Base-by-base conservation (phyloP, 331 rosid species). In the Quercus phellos region DNA sequence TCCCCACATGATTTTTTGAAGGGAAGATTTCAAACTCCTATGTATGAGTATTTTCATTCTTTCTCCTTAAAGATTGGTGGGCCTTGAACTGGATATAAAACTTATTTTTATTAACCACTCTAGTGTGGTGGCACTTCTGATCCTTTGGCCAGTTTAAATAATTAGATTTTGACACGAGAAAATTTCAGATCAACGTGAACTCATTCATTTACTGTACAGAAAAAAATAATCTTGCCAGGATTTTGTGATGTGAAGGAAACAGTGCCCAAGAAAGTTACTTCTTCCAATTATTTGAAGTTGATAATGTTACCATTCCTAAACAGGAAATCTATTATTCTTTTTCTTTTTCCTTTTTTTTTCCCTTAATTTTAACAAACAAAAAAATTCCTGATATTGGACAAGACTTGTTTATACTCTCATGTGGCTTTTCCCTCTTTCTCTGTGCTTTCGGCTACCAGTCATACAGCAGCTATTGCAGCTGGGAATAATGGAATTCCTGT, bases 401-500 rank as follows among this genome's bases (percentile, higher is more conserved):
- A 78, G 29, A 60, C 42, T n/a, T 27, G 30, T 59, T 35, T 43
- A 12, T 22, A 74, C 55, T 78, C 61, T 73, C 9, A 29, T 29
- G 27, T 54, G 34, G 13, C 53, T 70, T 30, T 32, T 72, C 22
- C 26, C 18, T 27, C 68, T 80, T 82, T 59, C 27, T 69, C 29
- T 80, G 70, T 77, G 46, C 79, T 32, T 61, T 77, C 68, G 72
- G 63, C 72, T 79, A 74, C 79, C 88, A 95, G 99, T 84, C 99
- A 95, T 80, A 95, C 99, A 56, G 97, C 99, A 58, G 85, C 99
- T 77, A 95, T 95, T 81, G 99, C 99, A 34, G 99, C 99, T 5
- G 99, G 99, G 66, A 95, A 95, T 87, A 95, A 93, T 76, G 99
- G 99, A 75, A 89, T 95, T 76, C 96, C 99, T 77, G 99, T 95